Percentiles rank a stretch among this genome's conserved stretches.
phyloP scores from a whole-genome alignment of 2,329 filamentous ascomycete genomes.

The Cladosporium austrohemisphaericum region DNA sequence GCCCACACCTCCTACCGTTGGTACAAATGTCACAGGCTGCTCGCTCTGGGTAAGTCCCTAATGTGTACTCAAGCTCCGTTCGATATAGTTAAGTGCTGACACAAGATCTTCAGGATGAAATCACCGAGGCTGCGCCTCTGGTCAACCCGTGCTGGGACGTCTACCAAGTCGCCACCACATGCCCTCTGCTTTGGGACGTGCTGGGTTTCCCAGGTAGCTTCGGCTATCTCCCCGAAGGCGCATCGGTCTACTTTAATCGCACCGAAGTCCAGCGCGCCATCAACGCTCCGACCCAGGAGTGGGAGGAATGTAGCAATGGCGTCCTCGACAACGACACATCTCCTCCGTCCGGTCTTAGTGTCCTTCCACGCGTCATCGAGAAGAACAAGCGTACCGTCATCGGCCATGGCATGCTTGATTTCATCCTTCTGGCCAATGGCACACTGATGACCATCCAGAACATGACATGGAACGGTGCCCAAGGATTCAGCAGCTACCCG shows the following conservation, averaged over 20 bases:
- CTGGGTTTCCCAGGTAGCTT: slow-evolving; percentile 65
- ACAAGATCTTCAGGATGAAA: slow-evolving; percentile 43
- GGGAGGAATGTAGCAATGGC: slow-evolving; percentile 54
- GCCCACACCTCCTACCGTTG: slow-evolving; percentile 49
- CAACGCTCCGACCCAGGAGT: slow-evolving; percentile 58
- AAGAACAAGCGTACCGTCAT: slow-evolving; percentile 69
- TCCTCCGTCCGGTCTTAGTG: slow-evolving; percentile 52
- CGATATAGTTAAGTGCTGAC: background rate
- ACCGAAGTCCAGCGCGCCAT: slow-evolving; percentile 37
- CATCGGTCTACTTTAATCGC: slow-evolving; percentile 46
- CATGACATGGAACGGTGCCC: slow-evolving; percentile 71
- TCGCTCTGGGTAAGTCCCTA: slow-evolving; percentile 22
- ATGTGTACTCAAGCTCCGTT: no score
- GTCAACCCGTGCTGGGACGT: slow-evolving; percentile 77
- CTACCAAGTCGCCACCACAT: slow-evolving; percentile 69
- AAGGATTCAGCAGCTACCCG: slow-evolving; percentile 64
- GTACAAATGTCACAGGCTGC: slow-evolving; percentile 50
- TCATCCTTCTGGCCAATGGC: slow-evolving; percentile 63
- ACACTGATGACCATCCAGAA: slow-evolving; percentile 72
- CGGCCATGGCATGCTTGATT: slow-evolving; percentile 68
- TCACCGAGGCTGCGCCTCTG: slow-evolving; percentile 51
- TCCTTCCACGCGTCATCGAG: slow-evolving; percentile 69
- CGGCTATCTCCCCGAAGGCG: slow-evolving; percentile 60
- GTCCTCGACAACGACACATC: slow-evolving; percentile 52
- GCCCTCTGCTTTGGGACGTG: slow-evolving; percentile 66